Conservation (phyloP, 305 asterid genomes). For the Salvia sclarea region DNA sequence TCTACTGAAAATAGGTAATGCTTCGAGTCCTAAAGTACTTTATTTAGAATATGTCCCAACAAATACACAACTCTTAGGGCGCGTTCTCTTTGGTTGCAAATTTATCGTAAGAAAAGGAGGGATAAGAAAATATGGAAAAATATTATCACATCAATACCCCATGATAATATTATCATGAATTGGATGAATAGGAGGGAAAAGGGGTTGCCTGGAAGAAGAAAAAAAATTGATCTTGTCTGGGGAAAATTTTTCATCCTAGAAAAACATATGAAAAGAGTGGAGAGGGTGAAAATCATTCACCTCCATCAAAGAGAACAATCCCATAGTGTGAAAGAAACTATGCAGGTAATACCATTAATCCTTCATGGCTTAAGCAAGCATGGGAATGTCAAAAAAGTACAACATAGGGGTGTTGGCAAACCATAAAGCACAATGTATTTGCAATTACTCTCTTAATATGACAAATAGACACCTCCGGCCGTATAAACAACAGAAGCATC, state of each 20-base stretch:
- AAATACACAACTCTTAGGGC: not conserved
- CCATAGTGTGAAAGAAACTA: not conserved
- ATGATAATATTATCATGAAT: no score
- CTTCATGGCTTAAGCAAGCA: not conserved
- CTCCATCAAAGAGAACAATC: no score
- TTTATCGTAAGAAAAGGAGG: no score
- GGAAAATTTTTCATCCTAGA: no score
- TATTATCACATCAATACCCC: no score
- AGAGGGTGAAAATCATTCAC: no score
- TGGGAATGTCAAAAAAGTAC: not conserved
- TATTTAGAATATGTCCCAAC: not conserved
- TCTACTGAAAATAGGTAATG: not conserved
- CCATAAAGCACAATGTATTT: not conserved
- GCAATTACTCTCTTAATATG: conserved; percentile 7
- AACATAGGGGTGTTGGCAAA: not conserved
- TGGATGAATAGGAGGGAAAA: no score
- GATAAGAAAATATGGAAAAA: no score
- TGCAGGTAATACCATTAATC: not conserved
- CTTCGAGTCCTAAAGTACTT: not conserved
- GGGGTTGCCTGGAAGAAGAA: no score
- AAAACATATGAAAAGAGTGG: no score
- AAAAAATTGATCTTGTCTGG: no score
- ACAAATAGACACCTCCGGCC: not conserved
- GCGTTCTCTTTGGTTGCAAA: no score
- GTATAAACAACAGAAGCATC: conserved; percentile 20